Evolutionary conservation across 2,329 filamentous ascomycete species (phyloP), one percentile per base, ranked within the genome.

Genomic region (Neoarthrinium moseri): DNA sequence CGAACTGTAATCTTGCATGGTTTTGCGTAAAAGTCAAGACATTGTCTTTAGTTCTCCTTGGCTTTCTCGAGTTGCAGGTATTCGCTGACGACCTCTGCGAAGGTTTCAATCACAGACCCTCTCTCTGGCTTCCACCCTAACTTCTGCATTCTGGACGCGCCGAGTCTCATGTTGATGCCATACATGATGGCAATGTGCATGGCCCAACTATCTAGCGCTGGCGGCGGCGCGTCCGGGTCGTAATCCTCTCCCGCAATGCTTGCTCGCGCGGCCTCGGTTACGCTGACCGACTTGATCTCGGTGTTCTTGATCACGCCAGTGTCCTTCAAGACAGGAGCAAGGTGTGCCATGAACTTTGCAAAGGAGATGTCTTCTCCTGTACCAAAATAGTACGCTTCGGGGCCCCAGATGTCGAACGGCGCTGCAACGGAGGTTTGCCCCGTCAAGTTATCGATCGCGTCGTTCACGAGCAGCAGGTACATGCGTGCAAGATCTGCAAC

Each of bases 371-470:
- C 43, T 30, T 50, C 48, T n/a, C 37, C 45, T 2, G 35, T 35
- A 21, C 34, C 46, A 20, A 56, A 56, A 43, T 56, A 56, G 32
- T 56, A 54, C 2, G 53, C 53, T 18, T 49, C 47, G 5, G 36
- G 49, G 11, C 52, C 52, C 52, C 52, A 54, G 5, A 52, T 15
- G 17, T 13, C 15, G n/a, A 49, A 43, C 4, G 40, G 40, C 27
- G 17, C 27, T 12, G 26, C 26, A 3, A 3, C 40, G 4, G 27
- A 11, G 13, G 6, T 18, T 11, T 43, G 24, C 20, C 20, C 32
- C 0, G 18, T 24, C 2, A 37, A 33, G 0, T 30, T 24, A 6
- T 38, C 29, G 17, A 50, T 21, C 8, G 52, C 53, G 22, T 56
- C 39, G 34, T 49, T 33, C 12, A 56, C 29, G 11, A 56, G 47